A percentile compares a stretch with the other conserved stretches of the same genome.
These are phyloP conservation scores for Endogone sp. DNA, from an alignment of 192 early-diverging fungal species.

Conservation along the genomic window DNA sequence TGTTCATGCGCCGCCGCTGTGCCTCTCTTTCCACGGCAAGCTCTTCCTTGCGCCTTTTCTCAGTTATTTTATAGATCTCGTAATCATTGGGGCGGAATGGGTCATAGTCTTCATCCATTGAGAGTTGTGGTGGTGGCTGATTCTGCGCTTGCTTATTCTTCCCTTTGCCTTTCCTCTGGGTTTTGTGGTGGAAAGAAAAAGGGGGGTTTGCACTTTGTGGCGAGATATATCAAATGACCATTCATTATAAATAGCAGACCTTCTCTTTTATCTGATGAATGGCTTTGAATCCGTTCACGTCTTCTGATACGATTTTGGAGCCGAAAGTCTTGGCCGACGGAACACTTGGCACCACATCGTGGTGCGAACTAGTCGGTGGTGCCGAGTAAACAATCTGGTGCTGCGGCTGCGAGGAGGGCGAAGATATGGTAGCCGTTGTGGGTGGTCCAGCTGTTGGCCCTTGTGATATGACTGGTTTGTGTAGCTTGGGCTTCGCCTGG, in stretches of 20 bases:
- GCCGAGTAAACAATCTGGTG: slow-evolving; percentile 7
- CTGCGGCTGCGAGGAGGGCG: slow-evolving; percentile 16
- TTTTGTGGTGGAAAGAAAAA: slow-evolving; percentile 16
- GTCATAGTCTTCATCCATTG: slow-evolving; percentile 58
- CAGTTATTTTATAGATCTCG: slow-evolving; percentile 57
- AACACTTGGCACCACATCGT: not conserved
- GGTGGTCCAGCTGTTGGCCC: slow-evolving; percentile 25
- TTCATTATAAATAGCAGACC: slow-evolving; percentile 18
- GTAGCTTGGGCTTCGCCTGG: slow-evolving; percentile 44
- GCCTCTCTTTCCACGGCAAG: slow-evolving; percentile 20
- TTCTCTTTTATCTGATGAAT: slow-evolving; percentile 31
- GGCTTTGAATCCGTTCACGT: slow-evolving; percentile 31
- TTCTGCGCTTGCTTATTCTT: slow-evolving; percentile 23
- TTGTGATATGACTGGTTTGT: slow-evolving; percentile 20
- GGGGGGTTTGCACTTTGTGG: too few relatives aligned
- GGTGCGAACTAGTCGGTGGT: not conserved
- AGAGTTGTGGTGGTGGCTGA: slow-evolving; percentile 25
- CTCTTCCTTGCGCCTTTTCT: slow-evolving; percentile 39
- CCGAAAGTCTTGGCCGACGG: not conserved
- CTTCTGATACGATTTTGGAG: slow-evolving; percentile 8
- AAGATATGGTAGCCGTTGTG: slow-evolving; percentile 11
- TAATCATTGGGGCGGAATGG: slow-evolving; percentile 70
- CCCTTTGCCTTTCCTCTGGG: slow-evolving; percentile 14
- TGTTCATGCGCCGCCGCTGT: slow-evolving; percentile 4
- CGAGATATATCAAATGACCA: not conserved